Base-by-base conservation (phyloP, 495 filamentous ascomycete species). In the Hypoxylon cercidicola region DNA sequence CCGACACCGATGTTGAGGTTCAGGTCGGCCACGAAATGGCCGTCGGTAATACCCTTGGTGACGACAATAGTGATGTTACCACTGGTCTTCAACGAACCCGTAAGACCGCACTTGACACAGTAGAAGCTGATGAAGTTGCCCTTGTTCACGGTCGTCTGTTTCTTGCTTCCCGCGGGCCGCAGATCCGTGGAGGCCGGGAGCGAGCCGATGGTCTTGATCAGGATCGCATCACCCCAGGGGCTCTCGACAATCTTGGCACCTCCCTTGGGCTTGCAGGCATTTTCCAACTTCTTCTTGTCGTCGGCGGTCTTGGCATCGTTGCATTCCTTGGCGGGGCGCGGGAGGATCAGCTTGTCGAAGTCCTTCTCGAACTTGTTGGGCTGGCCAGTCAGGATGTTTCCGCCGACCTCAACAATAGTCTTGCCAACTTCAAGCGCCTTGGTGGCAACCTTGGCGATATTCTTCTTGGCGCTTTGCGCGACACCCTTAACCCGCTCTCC, bases 51-150 rank as follows among this genome's bases (percentile, higher is more conserved):
- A 23, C 58, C 58, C 12, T 54, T 45, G n/a, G 28, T 45, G 5
- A 43, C 25, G 4, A 20, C 46, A 18, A 61, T 45, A 11, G 58
- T 61, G 48, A 61, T 46, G 23, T 61, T 61, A 34, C 58, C 58
- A 4, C 45, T 45, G 1, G 58, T 51, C 37, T 46, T 61, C 35
- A 61, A n/a, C 1, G 37, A 51, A 4, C 58, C 58, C 0, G 47
- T 54, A 43, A 61, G 47, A 35, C 58, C 58, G 37, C 58, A 61
- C 45, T 61, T 51, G 58, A 61, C 58, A 45, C 58, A 61, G 48
- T 61, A 61, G 34, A 61, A 52, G 48, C 50, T 61, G 58, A 61
- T 49, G 39, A 61, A 61, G 13, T 44, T 44, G 28, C 46, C 39
- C n/a, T 49, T 51, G 25, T 16, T 51, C 10, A 61, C 20, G 4